These are phyloP conservation scores for Gossypium armourianum DNA, from an alignment of 441 rosid species.

Conservation along the genomic window DNA sequence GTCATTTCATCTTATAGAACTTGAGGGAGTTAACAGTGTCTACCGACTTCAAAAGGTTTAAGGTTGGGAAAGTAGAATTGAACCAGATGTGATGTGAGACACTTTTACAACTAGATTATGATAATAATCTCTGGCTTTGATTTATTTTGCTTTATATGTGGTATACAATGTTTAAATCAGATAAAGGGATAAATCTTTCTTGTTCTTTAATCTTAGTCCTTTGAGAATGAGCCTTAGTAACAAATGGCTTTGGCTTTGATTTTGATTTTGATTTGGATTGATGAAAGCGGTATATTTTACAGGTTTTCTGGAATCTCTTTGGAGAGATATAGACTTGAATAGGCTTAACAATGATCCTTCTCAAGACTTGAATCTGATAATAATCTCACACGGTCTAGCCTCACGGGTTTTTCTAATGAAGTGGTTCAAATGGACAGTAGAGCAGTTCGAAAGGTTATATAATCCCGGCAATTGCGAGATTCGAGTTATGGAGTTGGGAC, in stretches of 20 bases:
- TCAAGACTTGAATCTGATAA: conserved; percentile 66
- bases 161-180: background rate
- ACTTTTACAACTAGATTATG: background rate
- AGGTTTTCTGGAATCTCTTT: conserved; percentile 85
- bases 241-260: background rate
- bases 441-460: conserved; percentile 63
- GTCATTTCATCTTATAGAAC: background rate
- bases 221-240: background rate
- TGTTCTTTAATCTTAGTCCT: background rate
- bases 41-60: background rate
- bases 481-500: conserved; percentile 72
- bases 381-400: conserved; percentile 74
- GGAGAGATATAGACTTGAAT: conserved; percentile 90
- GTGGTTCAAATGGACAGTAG: conserved; percentile 94
- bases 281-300: conserved; percentile 15
- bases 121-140: background rate
- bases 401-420: conserved; percentile 85
- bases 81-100: background rate
- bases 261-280: background rate
- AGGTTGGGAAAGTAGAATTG: background rate
- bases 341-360: conserved; percentile 52
- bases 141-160: background rate
- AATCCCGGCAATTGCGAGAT: conserved; percentile 67
- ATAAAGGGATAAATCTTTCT: background rate
- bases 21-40: background rate